Percentiles rank a stretch among this genome's conserved stretches.
phyloP scores from a whole-genome alignment of 192 early-diverging fungal species.

The Borealophlyctis nickersoniae region DNA sequence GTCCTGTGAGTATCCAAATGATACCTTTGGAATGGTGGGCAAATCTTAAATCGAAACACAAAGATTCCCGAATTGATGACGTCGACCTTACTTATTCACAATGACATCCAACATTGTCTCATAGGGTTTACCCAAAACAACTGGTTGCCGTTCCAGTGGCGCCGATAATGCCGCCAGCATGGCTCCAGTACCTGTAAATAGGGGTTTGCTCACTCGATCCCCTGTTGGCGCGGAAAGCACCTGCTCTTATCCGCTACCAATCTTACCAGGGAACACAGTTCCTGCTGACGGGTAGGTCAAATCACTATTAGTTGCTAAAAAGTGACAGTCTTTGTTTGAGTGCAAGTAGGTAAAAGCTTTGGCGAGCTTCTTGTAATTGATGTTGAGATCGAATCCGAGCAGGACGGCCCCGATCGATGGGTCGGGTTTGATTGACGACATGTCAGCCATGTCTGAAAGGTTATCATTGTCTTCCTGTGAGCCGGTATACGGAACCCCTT shows the following conservation, averaged over 20 bases:
- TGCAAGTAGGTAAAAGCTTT: constrained; percentile 85
- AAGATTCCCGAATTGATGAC: background rate
- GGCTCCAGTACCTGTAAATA: constrained; percentile 69
- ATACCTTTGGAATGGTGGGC: constrained; percentile 48
- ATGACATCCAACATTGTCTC: constrained; percentile 93
- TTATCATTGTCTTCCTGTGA: constrained; percentile 46
- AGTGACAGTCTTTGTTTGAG: constrained; percentile 68
- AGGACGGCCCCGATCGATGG: constrained; percentile 83
- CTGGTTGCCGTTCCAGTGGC: constrained; percentile 75
- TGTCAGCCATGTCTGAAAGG: constrained; percentile 48
- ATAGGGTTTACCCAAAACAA: constrained; percentile 90
- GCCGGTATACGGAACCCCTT: constrained; percentile 69
- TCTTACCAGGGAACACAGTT: constrained; percentile 66
- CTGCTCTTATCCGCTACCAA: background rate
- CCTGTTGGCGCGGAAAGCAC: too few species aligned
- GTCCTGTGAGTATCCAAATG: constrained; percentile 74
- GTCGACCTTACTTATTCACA: constrained; percentile 61
- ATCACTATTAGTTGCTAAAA: constrained; percentile 93
- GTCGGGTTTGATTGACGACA: constrained; percentile 59
- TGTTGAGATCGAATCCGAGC: constrained; percentile 85
- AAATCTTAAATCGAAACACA: constrained; percentile 1
- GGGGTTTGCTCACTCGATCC: too few species aligned
- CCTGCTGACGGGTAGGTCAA: constrained; percentile 81
- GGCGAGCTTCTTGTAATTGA: constrained; percentile 92
- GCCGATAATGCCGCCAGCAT: constrained; percentile 70